Evolutionary conservation across 169 alveolate genomes (phyloP), one percentile per base, ranked within the genome.

Genomic region (Cryptosporidium felis): DNA sequence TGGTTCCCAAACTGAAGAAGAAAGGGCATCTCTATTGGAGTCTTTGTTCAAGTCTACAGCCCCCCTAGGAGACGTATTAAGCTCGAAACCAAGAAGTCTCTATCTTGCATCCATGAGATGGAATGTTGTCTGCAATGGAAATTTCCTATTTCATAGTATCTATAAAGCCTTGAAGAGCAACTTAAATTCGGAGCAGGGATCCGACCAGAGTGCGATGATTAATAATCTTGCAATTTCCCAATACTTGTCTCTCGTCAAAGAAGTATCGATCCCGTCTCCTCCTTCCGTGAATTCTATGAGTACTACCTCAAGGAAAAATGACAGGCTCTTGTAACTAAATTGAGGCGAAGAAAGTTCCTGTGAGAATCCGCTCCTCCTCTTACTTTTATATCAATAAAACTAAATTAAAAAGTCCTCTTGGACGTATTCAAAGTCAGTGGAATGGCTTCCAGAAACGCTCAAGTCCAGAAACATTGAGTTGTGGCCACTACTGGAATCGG

Each of bases 31-130:
- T 34, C 42, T 56, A 14, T 34, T 74, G 58, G 85, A 74, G 32
- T 26, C 10, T 16, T 74, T 74, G 2, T 74, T 74, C 32, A 74
- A 74, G 40, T 53, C 85, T 3, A 36, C 85, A 18, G 28, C 56
- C 36, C 65, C 65, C 10, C 16, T 56, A n/a, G 38, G 58, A 38
- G 67, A 53, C n/a, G n/a, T 49, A 32, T 49, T 53, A 14, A 74
- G 56, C 6, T 74, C 85, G 18, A 65, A 47, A 8, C 81, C 81
- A 45, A 65, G 49, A 30, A 74, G 56, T 18, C 18, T 40, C 36
- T 74, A 53, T 21, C 61, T 53, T 8, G 51, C 85, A 16, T 74
- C 85, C 6, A 74, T 74, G 85, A 74, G 85, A 36, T 74, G 85
- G 85, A 74, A 74, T 36, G 56, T 74, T 32, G 74, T 74, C 2